Evolutionary conservation across 176 grass and related monocot species (phyloP).

Genomic region (Bothriochloa decipiens): DNA sequence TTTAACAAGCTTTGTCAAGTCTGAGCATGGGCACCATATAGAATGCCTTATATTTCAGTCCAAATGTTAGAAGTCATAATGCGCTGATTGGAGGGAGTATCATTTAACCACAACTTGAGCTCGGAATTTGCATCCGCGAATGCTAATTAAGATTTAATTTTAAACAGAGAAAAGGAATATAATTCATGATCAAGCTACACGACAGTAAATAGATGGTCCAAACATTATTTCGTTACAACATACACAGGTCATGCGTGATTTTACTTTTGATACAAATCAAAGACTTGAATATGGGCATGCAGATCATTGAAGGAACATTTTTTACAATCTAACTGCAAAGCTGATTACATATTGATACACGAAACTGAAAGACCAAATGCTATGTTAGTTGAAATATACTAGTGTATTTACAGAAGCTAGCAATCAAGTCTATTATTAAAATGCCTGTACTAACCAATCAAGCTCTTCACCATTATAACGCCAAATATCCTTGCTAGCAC

Average conservation of each 20-base stretch:
- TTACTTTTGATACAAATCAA: conserved; percentile 24
- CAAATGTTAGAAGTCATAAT: not conserved
- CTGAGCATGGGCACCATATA: not conserved
- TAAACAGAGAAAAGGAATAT: not conserved
- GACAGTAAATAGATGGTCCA: conserved; percentile 1
- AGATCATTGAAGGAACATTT: not conserved
- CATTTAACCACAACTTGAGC: not conserved
- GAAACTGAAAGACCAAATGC: conserved; percentile 4
- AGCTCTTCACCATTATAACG: conserved; percentile 20
- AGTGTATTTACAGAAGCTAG: conserved; percentile 5
- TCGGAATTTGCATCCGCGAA: not conserved
- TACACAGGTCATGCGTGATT: conserved; percentile 6
- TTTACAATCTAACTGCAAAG: conserved; percentile 31
- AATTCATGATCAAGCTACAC: conserved; percentile 15
- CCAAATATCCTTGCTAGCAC: conserved; percentile 4
- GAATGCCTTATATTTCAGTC: not conserved
- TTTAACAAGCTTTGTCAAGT: not conserved
- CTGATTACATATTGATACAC: conserved; percentile 19
- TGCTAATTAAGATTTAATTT: not conserved
- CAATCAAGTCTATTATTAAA: conserved; percentile 7
- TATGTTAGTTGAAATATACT: conserved; percentile 29
- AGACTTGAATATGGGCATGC: not conserved
- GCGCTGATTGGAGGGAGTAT: not conserved
- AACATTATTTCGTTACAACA: conserved; percentile 9
- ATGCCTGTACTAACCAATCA: conserved; percentile 18